Evolutionary conservation across 225 moss, liverwort and hornwort genomes (phyloP), one percentile per base, ranked within the genome.

Genomic region (Lunularia cruciata): DNA sequence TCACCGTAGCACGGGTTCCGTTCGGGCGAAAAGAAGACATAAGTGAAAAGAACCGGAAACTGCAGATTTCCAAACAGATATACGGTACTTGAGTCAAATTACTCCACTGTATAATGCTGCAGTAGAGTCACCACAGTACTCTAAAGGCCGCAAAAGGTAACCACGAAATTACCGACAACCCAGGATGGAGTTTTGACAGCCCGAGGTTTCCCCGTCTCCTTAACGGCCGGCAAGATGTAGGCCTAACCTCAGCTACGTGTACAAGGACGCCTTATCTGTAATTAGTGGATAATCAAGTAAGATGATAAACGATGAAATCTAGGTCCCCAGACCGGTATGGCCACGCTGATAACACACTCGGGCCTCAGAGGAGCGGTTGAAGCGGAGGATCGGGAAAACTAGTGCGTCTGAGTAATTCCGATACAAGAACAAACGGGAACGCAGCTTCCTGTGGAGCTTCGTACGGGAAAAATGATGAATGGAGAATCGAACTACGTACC

Each of bases 371-470:
- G n/a, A 34, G n/a, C 32, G 1, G 34, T 32, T 35, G 18, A 8
- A 33, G 8, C 3, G 1, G 34, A 36, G 18, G 58, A 6, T 5
- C 32, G 34, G 58, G 34, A 15, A 5, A 1, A 15, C 34, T 59
- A 32, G 34, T 52, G 52, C 14, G 52, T 43, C 16, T 59, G 15
- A 14, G 58, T 59, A 59, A 59, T 34, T 15, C 32, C 58, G 32
- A 59, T 59, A 33, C 32, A 59, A 59, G 58, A 59, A 59, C 32
- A 36, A 59, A 33, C 35, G 58, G 30, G 35, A 36, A 34, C 34
- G 58, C 34, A 59, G 35, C 35, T 33, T 59, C 58, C 35, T 34
- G 11, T 54, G 11, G 54, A 15, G 35, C n/a, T 59, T 59, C 58
- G 32, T 34, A 59, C 25, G 58, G 19, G 58, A n/a, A 20, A 19